Percentiles rank a stretch among this genome's conserved stretches.
Conservation (phyloP, 495 filamentous ascomycete species). For the Talaromyces proteolyticus region DNA sequence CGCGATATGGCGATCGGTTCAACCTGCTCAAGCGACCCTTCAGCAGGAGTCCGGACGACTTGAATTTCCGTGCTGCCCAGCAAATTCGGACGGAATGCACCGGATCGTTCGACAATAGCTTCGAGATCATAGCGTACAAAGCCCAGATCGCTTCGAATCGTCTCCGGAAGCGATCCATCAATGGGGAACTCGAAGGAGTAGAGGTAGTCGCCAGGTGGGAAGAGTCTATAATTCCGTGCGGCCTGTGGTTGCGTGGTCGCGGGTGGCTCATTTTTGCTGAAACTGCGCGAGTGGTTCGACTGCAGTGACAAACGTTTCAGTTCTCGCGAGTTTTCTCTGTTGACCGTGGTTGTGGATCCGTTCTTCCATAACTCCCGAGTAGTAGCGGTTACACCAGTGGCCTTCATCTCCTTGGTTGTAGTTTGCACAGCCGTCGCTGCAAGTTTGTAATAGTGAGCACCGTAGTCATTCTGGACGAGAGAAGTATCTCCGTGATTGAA, state of each 20-base stretch:
- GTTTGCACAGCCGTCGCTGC: constrained; percentile 33
- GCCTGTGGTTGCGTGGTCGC: constrained; percentile 54
- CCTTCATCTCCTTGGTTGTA: constrained; percentile 41
- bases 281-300: constrained; percentile 77
- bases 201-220: constrained; percentile 84
- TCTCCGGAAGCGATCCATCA: constrained; percentile 87
- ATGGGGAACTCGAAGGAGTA: constrained; percentile 95
- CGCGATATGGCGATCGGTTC: constrained; percentile 96
- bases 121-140: constrained; percentile 87
- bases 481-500: constrained; percentile 49
- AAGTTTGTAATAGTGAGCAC: constrained; percentile 37
- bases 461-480: constrained; percentile 62
- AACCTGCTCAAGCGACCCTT: constrained; percentile 86
- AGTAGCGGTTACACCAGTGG: constrained; percentile 25
- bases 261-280: constrained; percentile 70
- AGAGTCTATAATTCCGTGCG: constrained; percentile 84
- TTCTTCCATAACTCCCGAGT: constrained; percentile 37
- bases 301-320: constrained; percentile 68
- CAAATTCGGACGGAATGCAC: constrained; percentile 88
- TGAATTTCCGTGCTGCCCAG: constrained; percentile 78
- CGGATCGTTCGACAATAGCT: constrained; percentile 79
- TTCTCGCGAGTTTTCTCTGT: constrained; percentile 38
- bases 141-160: constrained; percentile 83
- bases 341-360: constrained; percentile 27
- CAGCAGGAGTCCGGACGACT: constrained; percentile 82